phyloP scores from a whole-genome alignment of 306 rosid genomes.

The Albizia julibrissin region DNA sequence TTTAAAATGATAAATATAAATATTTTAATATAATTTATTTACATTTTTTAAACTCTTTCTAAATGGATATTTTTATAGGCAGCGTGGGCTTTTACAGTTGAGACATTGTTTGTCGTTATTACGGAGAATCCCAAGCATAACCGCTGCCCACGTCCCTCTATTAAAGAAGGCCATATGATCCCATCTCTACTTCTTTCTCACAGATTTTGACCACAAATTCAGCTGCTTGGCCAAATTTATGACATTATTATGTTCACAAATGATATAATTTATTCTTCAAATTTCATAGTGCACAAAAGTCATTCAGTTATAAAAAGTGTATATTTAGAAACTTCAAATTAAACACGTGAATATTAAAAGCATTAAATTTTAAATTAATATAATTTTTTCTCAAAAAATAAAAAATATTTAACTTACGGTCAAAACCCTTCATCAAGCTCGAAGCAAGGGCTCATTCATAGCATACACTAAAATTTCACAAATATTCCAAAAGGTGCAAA shows the following conservation, averaged over 20 bases:
- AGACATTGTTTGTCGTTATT: not conserved
- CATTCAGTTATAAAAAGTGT: not conserved
- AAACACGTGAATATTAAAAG: not conserved
- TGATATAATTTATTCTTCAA: not conserved
- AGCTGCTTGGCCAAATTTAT: not conserved
- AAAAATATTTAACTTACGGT: not conserved
- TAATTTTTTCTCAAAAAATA: not conserved
- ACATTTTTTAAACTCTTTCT: no score
- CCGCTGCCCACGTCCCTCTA: not conserved
- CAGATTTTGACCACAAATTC: not conserved
- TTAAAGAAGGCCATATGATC: not conserved
- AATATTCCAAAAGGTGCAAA: conserved; percentile 6
- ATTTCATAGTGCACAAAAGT: not conserved
- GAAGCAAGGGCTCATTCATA: not conserved
- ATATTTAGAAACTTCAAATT: not conserved
- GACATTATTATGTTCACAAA: not conserved
- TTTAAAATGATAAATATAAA: no score
- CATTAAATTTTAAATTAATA: not conserved
- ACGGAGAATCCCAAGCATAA: not conserved
- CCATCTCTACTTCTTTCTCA: not conserved
- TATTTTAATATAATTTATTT: no score
- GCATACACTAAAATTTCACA: not conserved
- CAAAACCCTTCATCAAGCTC: not conserved
- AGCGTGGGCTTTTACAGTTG: not conserved
- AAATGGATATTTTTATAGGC: no score